Conservation (phyloP, 1,284 basidiomycete species). For the Cryptococcus depauperatus region DNA sequence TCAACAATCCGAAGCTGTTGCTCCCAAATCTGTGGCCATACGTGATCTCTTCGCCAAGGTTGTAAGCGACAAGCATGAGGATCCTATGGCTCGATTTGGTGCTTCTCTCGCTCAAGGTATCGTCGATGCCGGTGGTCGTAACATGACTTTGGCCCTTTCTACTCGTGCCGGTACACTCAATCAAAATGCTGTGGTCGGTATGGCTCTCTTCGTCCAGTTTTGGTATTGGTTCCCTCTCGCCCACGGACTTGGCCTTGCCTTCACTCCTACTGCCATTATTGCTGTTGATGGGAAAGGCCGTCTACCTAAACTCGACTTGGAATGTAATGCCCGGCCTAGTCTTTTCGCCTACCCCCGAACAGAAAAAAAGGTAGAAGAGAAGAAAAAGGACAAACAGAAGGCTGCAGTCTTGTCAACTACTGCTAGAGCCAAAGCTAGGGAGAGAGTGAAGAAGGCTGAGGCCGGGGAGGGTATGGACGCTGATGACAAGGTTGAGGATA, state of each 20-base stretch:
- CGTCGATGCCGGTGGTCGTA: conserved; percentile 91
- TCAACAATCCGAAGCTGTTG: conserved; percentile 83
- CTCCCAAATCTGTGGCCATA: conserved; percentile 67
- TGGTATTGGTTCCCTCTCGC: conserved; percentile 99
- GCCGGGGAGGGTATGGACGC: conserved; percentile 67
- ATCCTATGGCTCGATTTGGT: conserved; percentile 93
- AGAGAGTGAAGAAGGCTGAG: conserved; percentile 66
- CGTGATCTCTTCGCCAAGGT: conserved; percentile 80
- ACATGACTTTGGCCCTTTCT: conserved; percentile 85
- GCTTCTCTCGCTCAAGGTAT: conserved; percentile 89
- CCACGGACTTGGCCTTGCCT: conserved; percentile 84
- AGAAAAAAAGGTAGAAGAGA: conserved; percentile 80
- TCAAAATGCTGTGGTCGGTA: conserved; percentile 86
- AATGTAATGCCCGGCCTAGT: conserved; percentile 77
- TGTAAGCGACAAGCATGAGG: conserved; percentile 89
- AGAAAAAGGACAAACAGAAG: conserved; percentile 78
- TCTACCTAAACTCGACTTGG: conserved; percentile 83
- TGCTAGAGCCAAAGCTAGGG: conserved; percentile 83
- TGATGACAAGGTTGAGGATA: conserved; percentile 47
- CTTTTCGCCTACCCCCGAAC: conserved; percentile 80
- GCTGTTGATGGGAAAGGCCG: conserved; percentile 76
- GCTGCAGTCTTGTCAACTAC: conserved; percentile 92
- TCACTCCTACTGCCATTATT: conserved; percentile 88
- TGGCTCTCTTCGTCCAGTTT: conserved; percentile 93
- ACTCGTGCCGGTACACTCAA: conserved; percentile 81